phyloP scores from a whole-genome alignment of 768 basidiomycete genomes.

The Trametes sanguinea region DNA sequence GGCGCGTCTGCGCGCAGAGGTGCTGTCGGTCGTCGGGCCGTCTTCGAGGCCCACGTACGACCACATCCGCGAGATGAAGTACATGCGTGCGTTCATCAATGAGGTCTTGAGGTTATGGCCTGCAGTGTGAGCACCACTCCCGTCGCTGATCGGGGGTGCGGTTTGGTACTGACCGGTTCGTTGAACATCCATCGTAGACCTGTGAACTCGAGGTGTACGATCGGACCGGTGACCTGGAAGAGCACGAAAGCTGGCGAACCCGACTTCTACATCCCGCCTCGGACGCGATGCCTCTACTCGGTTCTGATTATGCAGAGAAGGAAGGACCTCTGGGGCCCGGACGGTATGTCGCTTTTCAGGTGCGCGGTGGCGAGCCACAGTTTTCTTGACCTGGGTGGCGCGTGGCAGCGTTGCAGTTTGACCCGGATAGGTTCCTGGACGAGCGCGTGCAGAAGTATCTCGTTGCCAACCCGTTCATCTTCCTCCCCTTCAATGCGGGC shows the following conservation, averaged over 20 bases:
- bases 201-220: conserved; percentile 13
- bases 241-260: conserved; percentile 10
- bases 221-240: conserved; percentile 18
- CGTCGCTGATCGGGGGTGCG: neutral
- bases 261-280: conserved; percentile 16
- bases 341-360: conserved; percentile 42
- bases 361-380: too few relatives aligned
- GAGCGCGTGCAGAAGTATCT: conserved; percentile 57
- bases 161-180: too few relatives aligned
- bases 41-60: conserved; percentile 51
- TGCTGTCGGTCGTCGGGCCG: conserved; percentile 47
- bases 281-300: conserved; percentile 39
- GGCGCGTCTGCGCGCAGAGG: conserved; percentile 50
- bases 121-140: conserved; percentile 3
- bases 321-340: conserved; percentile 66
- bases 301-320: conserved; percentile 62
- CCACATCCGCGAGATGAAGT: conserved; percentile 59
- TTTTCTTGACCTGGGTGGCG: too few relatives aligned
- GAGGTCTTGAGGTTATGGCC: conserved; percentile 25
- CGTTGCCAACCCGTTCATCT: conserved; percentile 57
- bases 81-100: conserved; percentile 58
- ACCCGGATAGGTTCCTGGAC: conserved; percentile 70
- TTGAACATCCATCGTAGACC: neutral
- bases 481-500: conserved; percentile 35
- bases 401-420: conserved; percentile 54